Conservation (phyloP, 2,329 filamentous ascomycete species). For the Stagonosporopsis rhizophila region DNA sequence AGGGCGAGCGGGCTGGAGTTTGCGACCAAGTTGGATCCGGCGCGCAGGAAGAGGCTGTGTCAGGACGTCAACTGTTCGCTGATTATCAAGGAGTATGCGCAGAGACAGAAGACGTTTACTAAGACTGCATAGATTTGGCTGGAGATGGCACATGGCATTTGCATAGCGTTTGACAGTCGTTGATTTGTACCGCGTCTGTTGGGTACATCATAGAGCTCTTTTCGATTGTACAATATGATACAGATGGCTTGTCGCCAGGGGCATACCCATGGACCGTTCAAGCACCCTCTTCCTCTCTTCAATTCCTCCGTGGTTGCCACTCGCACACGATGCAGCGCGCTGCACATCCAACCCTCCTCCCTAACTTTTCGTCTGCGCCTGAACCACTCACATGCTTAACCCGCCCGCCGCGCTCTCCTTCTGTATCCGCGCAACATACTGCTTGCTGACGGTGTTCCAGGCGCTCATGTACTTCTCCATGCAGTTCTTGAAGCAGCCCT, state of each 20-base stretch:
- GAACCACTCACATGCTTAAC: slow-evolving; percentile 15
- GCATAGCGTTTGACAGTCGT: slow-evolving; percentile 13
- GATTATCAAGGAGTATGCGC: slow-evolving; percentile 79
- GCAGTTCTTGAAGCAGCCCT: slow-evolving; percentile 58
- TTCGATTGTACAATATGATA: slow-evolving; percentile 36
- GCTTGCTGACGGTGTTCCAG: slow-evolving; percentile 60
- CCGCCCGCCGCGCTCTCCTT: slow-evolving; percentile 36
- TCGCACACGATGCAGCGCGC: slow-evolving; percentile 25
- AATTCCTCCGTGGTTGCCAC: not conserved
- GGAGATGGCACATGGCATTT: slow-evolving; percentile 8
- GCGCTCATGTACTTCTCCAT: slow-evolving; percentile 64
- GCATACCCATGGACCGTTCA: not conserved
- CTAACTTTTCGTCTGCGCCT: slow-evolving; percentile 7
- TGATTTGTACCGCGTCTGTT: not conserved
- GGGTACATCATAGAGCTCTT: slow-evolving; percentile 17
- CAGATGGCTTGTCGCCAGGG: slow-evolving; percentile 9
- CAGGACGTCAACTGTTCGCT: slow-evolving; percentile 85
- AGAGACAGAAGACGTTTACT: slow-evolving; percentile 59
- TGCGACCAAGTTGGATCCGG: slow-evolving; percentile 75
- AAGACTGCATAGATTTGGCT: slow-evolving; percentile 23
- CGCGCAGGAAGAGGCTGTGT: slow-evolving; percentile 80
- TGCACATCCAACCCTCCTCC: not conserved
- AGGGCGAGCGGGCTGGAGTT: slow-evolving; percentile 92
- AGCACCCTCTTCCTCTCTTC: not conserved
- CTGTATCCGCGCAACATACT: slow-evolving; percentile 59